Conservation (phyloP, 306 rosid species). For the Rosa lucieae region DNA sequence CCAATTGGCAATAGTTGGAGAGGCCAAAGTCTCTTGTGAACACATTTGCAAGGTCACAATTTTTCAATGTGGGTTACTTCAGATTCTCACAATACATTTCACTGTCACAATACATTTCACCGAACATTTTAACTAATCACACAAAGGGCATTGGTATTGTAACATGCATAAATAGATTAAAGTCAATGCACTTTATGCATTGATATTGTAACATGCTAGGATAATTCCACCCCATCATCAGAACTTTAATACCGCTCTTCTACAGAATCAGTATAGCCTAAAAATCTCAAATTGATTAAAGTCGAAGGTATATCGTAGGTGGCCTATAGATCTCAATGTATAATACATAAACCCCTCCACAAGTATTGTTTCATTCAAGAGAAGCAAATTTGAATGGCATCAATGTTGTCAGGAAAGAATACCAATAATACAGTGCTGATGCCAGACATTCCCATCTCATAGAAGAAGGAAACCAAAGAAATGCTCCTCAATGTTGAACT, state of each 20-base stretch:
- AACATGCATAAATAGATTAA: too few relatives aligned
- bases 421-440: slow-evolving; percentile 64
- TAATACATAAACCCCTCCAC: background rate
- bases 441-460: slow-evolving; percentile 79
- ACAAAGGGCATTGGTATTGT: background rate
- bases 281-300: background rate
- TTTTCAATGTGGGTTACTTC: too few relatives aligned
- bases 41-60: background rate
- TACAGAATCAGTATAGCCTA: background rate
- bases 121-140: background rate
- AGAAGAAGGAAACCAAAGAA: slow-evolving; percentile 73
- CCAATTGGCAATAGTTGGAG: too few relatives aligned
- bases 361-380: background rate
- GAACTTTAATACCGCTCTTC: background rate
- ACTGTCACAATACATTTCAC: background rate
- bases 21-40: too few relatives aligned
- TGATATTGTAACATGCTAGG: background rate
- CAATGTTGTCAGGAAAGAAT: slow-evolving; percentile 16
- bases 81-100: background rate
- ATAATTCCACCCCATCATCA: background rate
- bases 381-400: background rate
- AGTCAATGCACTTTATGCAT: background rate
- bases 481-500: slow-evolving; percentile 72
- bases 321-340: background rate
- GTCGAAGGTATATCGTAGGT: background rate